Evolutionary conservation across 176 grass and related monocot genomes (phyloP).

Genomic region (Hsuehochloa calcarea): DNA sequence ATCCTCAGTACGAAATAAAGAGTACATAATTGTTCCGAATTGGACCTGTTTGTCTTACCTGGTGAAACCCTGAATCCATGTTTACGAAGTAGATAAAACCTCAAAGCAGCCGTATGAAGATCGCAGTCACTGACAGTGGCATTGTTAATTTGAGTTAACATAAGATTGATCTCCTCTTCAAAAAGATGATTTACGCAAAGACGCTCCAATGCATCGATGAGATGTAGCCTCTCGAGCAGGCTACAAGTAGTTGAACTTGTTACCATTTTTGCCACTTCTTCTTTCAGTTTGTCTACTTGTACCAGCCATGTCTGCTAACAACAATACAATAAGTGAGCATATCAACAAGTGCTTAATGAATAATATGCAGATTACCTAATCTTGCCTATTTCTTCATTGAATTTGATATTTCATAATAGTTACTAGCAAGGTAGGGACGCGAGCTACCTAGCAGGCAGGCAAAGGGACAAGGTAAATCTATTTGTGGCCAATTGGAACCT

Average conservation of each 20-base stretch:
- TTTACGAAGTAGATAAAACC: slow-evolving; percentile 19
- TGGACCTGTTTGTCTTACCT: not conserved
- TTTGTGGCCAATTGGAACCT: no score
- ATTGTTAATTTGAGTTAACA: not conserved
- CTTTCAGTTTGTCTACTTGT: not conserved
- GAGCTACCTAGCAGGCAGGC: no score
- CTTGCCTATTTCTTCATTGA: not conserved
- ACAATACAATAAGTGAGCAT: not conserved
- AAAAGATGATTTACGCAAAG: not conserved
- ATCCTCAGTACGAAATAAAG: not conserved
- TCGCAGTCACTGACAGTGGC: not conserved
- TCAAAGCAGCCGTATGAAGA: not conserved
- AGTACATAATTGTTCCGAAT: not conserved
- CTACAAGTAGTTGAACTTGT: not conserved
- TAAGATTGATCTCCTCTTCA: not conserved
- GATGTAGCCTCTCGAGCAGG: not conserved
- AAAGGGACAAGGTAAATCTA: no score
- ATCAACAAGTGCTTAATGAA: not conserved
- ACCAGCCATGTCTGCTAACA: not conserved
- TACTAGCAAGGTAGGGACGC: no score
- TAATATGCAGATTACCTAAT: not conserved
- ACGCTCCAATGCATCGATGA: not conserved
- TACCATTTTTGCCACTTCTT: slow-evolving; percentile 4
- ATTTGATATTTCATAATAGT: no score
- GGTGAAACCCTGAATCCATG: not conserved